phyloP scores from a whole-genome alignment of 2,329 filamentous ascomycete genomes.

The Cladosporium sp. region DNA sequence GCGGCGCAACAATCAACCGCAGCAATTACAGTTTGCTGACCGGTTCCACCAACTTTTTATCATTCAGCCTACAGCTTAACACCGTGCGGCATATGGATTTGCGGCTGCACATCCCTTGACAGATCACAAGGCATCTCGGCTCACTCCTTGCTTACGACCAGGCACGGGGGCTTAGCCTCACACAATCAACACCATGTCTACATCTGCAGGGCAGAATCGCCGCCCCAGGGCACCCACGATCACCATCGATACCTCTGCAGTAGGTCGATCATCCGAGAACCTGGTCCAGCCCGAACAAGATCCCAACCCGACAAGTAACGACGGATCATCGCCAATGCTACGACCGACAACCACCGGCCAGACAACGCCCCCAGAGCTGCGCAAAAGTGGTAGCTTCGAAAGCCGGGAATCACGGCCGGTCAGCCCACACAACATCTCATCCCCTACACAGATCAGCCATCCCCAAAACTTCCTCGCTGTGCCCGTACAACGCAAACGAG shows the following conservation, averaged over 20 bases:
- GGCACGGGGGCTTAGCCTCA: not conserved
- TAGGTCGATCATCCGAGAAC: conserved; percentile 31
- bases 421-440: conserved; percentile 68
- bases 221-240: conserved; percentile 50
- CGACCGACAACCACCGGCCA: conserved; percentile 12
- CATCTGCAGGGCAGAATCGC: conserved; percentile 4
- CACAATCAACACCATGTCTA: not conserved
- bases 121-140: not conserved
- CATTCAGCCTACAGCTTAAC: conserved; percentile 4
- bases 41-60: conserved; percentile 1
- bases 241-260: conserved; percentile 54
- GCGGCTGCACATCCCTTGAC: conserved; percentile 8
- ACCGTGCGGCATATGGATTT: not conserved
- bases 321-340: conserved; percentile 27
- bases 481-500: conserved; percentile 62
- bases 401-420: conserved; percentile 64
- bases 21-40: conserved; percentile 7
- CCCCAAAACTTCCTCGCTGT: conserved; percentile 62
- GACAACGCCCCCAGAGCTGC: conserved; percentile 44
- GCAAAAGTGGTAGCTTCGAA: conserved; percentile 63
- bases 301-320: conserved; percentile 19
- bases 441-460: conserved; percentile 58
- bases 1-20: not conserved
- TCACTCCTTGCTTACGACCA: conserved; percentile 2
- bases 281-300: conserved; percentile 14